Evolutionary conservation across 2,329 filamentous ascomycete species (phyloP).

Genomic region (Chrysoporthe austroafricana): DNA sequence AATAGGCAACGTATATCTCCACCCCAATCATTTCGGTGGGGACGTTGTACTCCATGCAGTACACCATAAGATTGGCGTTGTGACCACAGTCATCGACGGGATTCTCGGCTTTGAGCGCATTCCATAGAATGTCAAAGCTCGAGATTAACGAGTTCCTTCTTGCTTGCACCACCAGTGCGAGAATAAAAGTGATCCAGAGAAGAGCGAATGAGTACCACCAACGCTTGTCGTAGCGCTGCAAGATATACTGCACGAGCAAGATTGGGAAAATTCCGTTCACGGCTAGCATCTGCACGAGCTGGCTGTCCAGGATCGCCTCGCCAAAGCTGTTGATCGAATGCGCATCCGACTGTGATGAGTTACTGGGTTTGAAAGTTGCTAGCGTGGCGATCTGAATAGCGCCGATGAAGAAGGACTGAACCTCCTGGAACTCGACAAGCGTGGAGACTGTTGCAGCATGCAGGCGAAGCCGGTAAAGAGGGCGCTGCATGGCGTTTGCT

Average conservation of each 20-base stretch:
- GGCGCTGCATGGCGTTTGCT: slow-evolving; percentile 9
- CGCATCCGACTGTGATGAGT: not conserved
- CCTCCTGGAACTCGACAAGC: slow-evolving; percentile 21
- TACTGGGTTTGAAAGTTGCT: slow-evolving; percentile 8
- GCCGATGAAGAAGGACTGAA: slow-evolving; percentile 10
- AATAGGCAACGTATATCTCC: not conserved
- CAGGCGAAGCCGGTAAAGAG: not conserved
- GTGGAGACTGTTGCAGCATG: slow-evolving; percentile 6
- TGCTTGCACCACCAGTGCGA: not conserved
- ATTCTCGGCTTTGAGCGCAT: not conserved
- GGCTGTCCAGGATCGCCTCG: slow-evolving; percentile 15
- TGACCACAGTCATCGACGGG: not conserved
- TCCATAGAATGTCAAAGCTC: not conserved
- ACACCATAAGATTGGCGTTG: slow-evolving; percentile 19
- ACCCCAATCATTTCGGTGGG: not conserved
- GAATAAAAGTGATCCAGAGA: slow-evolving; percentile 12
- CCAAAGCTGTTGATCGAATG: slow-evolving; percentile 13
- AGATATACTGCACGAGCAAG: slow-evolving; percentile 9
- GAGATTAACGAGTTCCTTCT: slow-evolving; percentile 9
- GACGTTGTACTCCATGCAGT: slow-evolving; percentile 1
- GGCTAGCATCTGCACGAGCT: slow-evolving; percentile 16
- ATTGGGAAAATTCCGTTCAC: slow-evolving; percentile 15
- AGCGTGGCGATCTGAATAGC: slow-evolving; percentile 18
- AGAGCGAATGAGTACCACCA: slow-evolving; percentile 16
- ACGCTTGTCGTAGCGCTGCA: slow-evolving; percentile 12